Base-by-base conservation (phyloP, 257 asterid species). In the Nyctanthes arbortristis region DNA sequence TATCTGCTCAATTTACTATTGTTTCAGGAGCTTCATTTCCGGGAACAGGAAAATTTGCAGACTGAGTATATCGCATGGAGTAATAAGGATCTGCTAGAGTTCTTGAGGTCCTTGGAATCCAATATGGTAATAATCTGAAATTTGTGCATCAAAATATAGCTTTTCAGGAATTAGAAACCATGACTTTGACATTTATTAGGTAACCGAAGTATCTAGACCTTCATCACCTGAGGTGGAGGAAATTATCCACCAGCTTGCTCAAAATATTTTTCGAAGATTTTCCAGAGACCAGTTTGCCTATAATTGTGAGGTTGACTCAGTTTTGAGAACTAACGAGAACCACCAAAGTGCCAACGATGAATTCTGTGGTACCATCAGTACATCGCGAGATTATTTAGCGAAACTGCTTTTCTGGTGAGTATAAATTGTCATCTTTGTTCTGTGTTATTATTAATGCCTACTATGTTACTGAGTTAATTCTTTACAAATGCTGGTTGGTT, bases 381-480 rank as follows among this genome's bases (percentile, higher is more conserved):
- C 96, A 27, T 81, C 97, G 43, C 85, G 98, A 61, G 97, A 93
- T 79, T 93, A 93, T 78, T 82, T 90, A 80, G 98, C 98, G 22
- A 90, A 90, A 82, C 83, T 93, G 52, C 97, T 93, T 68, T 93
- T 93, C 90, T 93, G 98, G 98, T 90, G 57, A 79, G 87, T 73
- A 37, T 27, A 39, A 18, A n/a, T n/a, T 66, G 27, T 16, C 49
- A 25, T 60, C 25, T 37, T 56, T 36, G 45, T 40, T 36, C n/a
- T 10, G 25, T n/a, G n/a, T n/a, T n/a, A n/a, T n/a, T n/a, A n/a
- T n/a, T n/a, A n/a, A n/a, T 70, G 61, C 39, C 67, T 52, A 30
- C 5, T 13, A 43, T 0, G 40, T 65, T 40, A 25, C 39, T 59
- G 3, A 13, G 60, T 47, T 10, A n/a, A 35, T 47, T 25, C 33